Evolutionary conservation across 352 stramenopile species (phyloP).

Genomic region (Pythium oligandrum): DNA sequence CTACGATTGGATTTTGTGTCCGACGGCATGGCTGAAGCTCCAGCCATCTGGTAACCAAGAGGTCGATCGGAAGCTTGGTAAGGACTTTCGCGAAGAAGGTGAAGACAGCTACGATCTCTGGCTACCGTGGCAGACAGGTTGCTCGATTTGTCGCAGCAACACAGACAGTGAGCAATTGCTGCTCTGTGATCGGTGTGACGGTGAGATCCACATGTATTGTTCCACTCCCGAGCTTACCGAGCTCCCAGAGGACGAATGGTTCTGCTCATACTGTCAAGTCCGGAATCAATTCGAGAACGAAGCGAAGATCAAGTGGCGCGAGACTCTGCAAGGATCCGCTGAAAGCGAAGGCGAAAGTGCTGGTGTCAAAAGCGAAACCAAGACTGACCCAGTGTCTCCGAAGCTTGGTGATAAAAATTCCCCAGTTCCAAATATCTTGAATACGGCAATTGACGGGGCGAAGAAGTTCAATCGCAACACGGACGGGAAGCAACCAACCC

Average conservation of each 20-base stretch:
- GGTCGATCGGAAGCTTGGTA: slow-evolving; percentile 40
- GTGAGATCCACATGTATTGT: slow-evolving; percentile 85
- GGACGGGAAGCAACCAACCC: slow-evolving; percentile 19
- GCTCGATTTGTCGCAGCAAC: slow-evolving; percentile 70
- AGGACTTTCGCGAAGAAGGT: slow-evolving; percentile 57
- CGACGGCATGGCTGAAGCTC: slow-evolving; percentile 78
- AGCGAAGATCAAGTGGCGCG: slow-evolving; percentile 4
- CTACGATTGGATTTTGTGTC: slow-evolving; percentile 81
- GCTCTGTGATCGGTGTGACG: slow-evolving; percentile 84
- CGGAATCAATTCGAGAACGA: slow-evolving; percentile 45
- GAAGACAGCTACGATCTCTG: slow-evolving; percentile 70
- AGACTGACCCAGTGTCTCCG: not conserved
- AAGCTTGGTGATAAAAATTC: not conserved
- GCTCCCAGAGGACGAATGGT: slow-evolving; percentile 79
- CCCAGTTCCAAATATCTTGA: slow-evolving; percentile 46
- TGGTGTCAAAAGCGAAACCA: not conserved
- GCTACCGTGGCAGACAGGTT: slow-evolving; percentile 74
- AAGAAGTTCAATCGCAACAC: slow-evolving; percentile 74
- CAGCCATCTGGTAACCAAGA: slow-evolving; percentile 35
- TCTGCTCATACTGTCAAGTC: slow-evolving; percentile 63
- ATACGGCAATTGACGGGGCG: slow-evolving; percentile 35
- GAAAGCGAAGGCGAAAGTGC: not conserved
- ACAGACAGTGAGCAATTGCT: slow-evolving; percentile 74
- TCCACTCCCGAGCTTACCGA: slow-evolving; percentile 62
- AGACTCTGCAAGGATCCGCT: not conserved